phyloP scores from a whole-genome alignment of 495 filamentous ascomycete species.

The Xylaria intraflava region DNA sequence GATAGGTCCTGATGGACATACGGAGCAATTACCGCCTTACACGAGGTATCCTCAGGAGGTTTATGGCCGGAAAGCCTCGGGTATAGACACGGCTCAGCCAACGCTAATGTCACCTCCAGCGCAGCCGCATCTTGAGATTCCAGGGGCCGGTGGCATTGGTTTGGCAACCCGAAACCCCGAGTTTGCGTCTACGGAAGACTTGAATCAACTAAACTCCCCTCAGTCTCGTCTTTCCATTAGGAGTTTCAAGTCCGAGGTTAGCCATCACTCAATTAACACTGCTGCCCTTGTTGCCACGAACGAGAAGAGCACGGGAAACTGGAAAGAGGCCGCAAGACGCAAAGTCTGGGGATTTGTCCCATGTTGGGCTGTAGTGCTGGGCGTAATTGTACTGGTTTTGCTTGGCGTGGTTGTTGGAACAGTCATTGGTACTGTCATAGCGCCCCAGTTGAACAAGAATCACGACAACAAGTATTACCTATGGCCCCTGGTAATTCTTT shows the following conservation, averaged over 20 bases:
- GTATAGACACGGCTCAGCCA: constrained; percentile 12
- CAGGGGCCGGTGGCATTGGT: constrained; percentile 48
- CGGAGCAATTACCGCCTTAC: constrained; percentile 86
- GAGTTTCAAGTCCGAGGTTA: constrained; percentile 42
- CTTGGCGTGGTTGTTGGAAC: constrained; percentile 59
- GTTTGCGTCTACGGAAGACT: constrained; percentile 47
- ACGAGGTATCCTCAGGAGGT: constrained; percentile 65
- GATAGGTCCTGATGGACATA: constrained; percentile 83
- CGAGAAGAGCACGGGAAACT: constrained; percentile 49
- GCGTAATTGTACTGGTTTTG: constrained; percentile 44
- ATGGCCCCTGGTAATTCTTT: not conserved
- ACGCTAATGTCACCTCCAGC: constrained; percentile 3
- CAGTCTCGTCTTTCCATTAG: constrained; percentile 45
- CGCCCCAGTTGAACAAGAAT: constrained; percentile 21
- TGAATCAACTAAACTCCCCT: constrained; percentile 35
- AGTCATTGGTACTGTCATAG: constrained; percentile 36
- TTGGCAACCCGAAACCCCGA: constrained; percentile 50
- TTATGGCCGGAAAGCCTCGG: constrained; percentile 30
- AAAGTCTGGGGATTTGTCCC: constrained; percentile 59
- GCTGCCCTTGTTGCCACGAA: constrained; percentile 19
- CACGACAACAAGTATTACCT: constrained; percentile 15
- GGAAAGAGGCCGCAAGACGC: constrained; percentile 50
- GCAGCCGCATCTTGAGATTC: constrained; percentile 23
- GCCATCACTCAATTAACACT: constrained; percentile 36
- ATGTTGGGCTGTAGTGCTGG: constrained; percentile 58